Conservation (phyloP, 202 grass and related monocot species). For the Carex arenaria region DNA sequence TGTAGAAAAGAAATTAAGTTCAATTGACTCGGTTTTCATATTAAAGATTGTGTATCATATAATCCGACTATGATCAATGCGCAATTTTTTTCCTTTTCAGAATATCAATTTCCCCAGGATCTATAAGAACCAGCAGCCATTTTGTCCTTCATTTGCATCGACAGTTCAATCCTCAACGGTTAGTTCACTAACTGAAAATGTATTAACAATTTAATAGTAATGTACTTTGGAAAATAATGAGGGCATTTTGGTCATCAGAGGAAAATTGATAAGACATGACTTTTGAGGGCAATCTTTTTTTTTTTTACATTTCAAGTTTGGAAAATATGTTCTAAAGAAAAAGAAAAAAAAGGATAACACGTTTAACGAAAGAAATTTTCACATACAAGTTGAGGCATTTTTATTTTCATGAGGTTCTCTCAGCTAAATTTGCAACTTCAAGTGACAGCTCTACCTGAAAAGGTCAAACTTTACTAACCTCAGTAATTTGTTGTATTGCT, state of each 20-base stretch:
- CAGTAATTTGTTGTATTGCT: not conserved
- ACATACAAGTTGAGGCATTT: slow-evolving; percentile 70
- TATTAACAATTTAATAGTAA: too few relatives aligned
- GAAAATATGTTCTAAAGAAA: not conserved
- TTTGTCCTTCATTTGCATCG: too few relatives aligned
- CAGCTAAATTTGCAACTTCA: slow-evolving; percentile 89
- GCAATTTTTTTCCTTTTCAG: too few relatives aligned
- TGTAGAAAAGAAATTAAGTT: too few relatives aligned
- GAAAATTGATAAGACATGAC: not conserved
- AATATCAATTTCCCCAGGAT: too few relatives aligned
- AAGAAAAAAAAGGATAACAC: not conserved
- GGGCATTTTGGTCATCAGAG: not conserved
- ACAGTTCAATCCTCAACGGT: too few relatives aligned
- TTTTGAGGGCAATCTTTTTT: not conserved
- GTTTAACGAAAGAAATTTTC: not conserved
- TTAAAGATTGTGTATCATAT: too few relatives aligned
- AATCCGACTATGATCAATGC: too few relatives aligned
- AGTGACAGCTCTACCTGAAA: slow-evolving; percentile 86
- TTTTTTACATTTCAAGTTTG: not conserved
- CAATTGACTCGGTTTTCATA: too few relatives aligned
- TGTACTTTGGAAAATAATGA: not conserved
- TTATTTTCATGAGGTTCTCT: slow-evolving; percentile 66
- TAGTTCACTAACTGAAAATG: too few relatives aligned
- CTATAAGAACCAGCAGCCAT: too few relatives aligned
- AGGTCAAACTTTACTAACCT: not conserved